Evolutionary conservation across 345 rosid species (phyloP).

Genomic region (Carallia brachiata): DNA sequence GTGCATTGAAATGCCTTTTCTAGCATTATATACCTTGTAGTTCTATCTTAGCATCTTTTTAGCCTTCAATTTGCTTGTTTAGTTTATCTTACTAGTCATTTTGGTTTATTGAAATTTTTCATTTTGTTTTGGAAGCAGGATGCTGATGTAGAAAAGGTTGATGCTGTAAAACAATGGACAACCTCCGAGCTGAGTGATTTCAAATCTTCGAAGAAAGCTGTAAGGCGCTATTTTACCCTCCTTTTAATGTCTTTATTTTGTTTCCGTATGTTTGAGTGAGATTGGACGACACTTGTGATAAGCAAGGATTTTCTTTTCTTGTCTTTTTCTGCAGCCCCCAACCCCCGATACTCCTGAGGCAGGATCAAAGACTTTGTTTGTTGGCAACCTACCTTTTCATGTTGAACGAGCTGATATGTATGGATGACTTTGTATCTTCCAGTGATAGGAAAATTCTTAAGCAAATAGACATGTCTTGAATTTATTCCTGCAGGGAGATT

Average conservation of each 20-base stretch:
- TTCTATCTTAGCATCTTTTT: no score
- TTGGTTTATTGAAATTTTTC: background rate
- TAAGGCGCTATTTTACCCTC: conserved; percentile 9
- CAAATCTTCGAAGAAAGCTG: conserved; percentile 44
- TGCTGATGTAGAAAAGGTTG: conserved; percentile 63
- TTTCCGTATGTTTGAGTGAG: background rate
- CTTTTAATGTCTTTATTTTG: background rate
- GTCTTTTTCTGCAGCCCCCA: conserved; percentile 47
- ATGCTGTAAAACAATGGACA: conserved; percentile 37
- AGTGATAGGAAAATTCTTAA: background rate
- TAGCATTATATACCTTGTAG: no score
- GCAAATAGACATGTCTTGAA: background rate
- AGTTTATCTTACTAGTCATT: background rate
- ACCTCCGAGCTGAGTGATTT: conserved; percentile 24
- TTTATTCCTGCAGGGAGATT: conserved; percentile 46
- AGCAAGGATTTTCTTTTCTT: background rate
- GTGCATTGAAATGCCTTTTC: no score
- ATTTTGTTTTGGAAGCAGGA: conserved; percentile 9
- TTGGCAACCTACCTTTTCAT: conserved; percentile 60
- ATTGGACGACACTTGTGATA: no score
- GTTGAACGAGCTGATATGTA: conserved; percentile 69
- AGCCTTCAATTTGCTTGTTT: no score
- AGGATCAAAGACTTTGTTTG: conserved; percentile 65
- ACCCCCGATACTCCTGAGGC: conserved; percentile 56
- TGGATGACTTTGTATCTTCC: background rate